Conservation (phyloP, 768 basidiomycete genomes). For the Termitomyces heimii region DNA sequence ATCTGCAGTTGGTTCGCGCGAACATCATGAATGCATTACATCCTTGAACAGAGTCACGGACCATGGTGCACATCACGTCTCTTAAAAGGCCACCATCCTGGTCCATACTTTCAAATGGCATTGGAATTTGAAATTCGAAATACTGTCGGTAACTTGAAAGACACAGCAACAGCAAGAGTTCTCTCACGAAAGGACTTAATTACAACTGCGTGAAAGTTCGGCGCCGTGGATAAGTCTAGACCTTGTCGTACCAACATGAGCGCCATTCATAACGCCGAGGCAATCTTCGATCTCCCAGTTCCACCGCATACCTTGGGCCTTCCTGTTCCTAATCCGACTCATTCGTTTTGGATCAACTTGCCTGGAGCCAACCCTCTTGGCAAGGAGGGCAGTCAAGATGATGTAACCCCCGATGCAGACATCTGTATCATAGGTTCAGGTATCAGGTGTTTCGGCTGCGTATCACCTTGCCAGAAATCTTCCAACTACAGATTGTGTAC, state of each 20-base stretch:
- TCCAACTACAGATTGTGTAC: slow-evolving; percentile 8
- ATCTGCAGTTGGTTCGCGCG: not conserved
- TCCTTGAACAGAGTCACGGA: not conserved
- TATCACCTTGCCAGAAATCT: slow-evolving; percentile 55
- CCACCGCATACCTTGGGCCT: slow-evolving; percentile 13
- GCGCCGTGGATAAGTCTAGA: not conserved
- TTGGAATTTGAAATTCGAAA: too few relatives aligned
- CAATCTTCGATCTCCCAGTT: slow-evolving; percentile 5
- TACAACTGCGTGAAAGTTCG: not conserved
- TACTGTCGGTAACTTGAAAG: too few relatives aligned
- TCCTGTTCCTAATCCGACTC: slow-evolving; percentile 60
- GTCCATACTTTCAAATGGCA: too few relatives aligned
- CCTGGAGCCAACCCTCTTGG: slow-evolving; percentile 64
- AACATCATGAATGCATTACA: not conserved
- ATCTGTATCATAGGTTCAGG: slow-evolving; percentile 78
- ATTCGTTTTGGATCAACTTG: slow-evolving; percentile 67
- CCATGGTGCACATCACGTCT: too few relatives aligned
- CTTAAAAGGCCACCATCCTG: too few relatives aligned
- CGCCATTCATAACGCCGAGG: not conserved
- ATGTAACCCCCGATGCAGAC: slow-evolving; percentile 56
- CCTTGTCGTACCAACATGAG: slow-evolving; percentile 1
- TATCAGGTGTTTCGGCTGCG: slow-evolving; percentile 64
- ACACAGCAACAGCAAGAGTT: too few relatives aligned
- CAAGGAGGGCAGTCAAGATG: slow-evolving; percentile 55
- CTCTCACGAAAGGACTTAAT: not conserved